phyloP scores from a whole-genome alignment of 2,329 filamentous ascomycete species.

The Aureobasidium subglaciale region DNA sequence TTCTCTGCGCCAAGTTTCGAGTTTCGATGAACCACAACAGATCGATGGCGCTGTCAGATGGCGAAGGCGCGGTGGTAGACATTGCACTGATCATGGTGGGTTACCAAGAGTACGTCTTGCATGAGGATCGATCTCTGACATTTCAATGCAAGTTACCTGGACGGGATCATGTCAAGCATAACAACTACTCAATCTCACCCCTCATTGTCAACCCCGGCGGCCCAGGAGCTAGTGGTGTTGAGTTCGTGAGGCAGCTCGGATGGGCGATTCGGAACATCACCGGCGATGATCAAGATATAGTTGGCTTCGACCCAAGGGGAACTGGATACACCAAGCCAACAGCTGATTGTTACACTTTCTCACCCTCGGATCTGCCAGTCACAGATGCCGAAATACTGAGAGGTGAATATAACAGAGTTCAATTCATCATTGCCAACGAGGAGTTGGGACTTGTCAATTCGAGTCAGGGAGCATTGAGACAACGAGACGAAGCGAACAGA shows the following conservation, averaged over 20 bases:
- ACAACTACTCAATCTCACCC: background rate
- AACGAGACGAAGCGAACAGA: constrained; percentile 35
- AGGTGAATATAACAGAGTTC: background rate
- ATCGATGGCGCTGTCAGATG: constrained; percentile 41
- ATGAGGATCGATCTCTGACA: constrained; percentile 18
- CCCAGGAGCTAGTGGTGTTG: constrained; percentile 36
- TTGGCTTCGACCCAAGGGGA: constrained; percentile 38
- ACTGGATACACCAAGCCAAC: constrained; percentile 3
- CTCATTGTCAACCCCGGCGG: constrained; percentile 39
- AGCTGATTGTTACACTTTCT: constrained; percentile 3
- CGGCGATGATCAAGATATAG: constrained; percentile 33
- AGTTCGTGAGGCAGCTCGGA: constrained; percentile 25
- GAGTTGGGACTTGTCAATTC: constrained; percentile 29
- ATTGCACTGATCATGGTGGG: constrained; percentile 33
- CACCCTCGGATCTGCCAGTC: background rate
- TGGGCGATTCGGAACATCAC: constrained; percentile 16
- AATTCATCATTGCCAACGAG: constrained; percentile 25
- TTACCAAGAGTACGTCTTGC: constrained; percentile 35
- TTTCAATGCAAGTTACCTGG: background rate
- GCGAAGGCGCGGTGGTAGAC: constrained; percentile 28
- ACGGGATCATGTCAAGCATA: background rate
- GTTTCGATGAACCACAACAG: constrained; percentile 40
- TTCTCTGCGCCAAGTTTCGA: constrained; percentile 43
- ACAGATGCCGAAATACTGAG: background rate
- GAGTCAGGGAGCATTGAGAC: constrained; percentile 36